Percentiles rank a stretch among this genome's conserved stretches.
Evolutionary conservation across 2,329 filamentous ascomycete genomes (phyloP).

Genomic region (Ophiostoma quercus): DNA sequence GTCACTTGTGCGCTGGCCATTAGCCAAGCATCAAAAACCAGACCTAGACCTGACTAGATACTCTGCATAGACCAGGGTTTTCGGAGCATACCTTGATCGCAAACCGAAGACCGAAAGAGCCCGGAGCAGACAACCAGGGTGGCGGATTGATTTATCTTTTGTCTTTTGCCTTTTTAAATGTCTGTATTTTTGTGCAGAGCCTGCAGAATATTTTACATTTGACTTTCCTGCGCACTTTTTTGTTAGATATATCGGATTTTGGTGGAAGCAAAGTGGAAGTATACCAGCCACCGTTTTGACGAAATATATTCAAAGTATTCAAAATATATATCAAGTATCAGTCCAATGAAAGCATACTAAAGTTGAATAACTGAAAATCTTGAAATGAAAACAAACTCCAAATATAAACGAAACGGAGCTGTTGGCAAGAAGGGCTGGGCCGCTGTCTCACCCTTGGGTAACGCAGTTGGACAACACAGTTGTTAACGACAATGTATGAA

Average conservation of each 20-base stretch:
- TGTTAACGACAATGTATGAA: constrained; percentile 12
- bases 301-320: no score
- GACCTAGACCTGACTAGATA: not conserved
- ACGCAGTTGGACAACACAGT: not conserved
- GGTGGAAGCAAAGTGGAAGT: no score
- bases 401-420: not conserved
- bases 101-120: not conserved
- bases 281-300: no score
- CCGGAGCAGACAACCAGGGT: not conserved
- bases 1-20: not conserved
- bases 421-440: not conserved
- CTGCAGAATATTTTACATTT: not conserved
- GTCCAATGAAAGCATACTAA: no score
- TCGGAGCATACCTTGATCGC: not conserved
- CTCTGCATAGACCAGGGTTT: not conserved
- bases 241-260: no score
- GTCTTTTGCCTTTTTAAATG: not conserved
- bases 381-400: not conserved
- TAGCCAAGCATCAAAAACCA: not conserved
- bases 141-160: not conserved
- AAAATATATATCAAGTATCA: no score
- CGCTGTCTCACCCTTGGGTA: not conserved
- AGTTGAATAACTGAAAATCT: no score
- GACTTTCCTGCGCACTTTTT: no score
- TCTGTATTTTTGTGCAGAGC: not conserved